Conservation (phyloP, 768 basidiomycete species). For the Boletellus ananiceps region DNA sequence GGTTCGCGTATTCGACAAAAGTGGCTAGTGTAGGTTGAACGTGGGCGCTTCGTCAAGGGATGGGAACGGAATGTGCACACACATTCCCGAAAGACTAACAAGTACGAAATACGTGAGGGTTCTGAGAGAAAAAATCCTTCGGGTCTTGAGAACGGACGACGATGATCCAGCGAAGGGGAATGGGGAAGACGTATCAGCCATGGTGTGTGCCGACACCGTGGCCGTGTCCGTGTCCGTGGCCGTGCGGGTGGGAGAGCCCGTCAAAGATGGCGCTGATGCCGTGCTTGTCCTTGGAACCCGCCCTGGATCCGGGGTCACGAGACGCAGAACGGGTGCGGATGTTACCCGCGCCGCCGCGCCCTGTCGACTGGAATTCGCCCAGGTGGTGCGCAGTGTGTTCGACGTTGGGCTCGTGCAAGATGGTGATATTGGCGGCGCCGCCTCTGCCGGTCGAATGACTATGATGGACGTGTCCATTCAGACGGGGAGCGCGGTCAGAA, state of each 20-base stretch:
- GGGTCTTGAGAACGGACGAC: too few species aligned
- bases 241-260: constrained; percentile 25
- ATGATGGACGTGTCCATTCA: neutral
- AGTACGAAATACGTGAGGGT: too few species aligned
- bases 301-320: constrained; percentile 25
- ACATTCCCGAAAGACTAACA: too few species aligned
- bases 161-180: too few species aligned
- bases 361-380: constrained; percentile 38
- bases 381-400: constrained; percentile 29
- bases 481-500: neutral
- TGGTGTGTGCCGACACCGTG: neutral
- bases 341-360: constrained; percentile 63
- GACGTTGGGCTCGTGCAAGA: constrained; percentile 32
- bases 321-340: constrained; percentile 41
- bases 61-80: too few species aligned
- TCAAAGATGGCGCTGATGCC: constrained; percentile 29
- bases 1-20: too few species aligned
- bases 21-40: too few species aligned
- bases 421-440: constrained; percentile 59
- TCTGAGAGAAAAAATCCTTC: too few species aligned
- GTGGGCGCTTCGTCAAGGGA: too few species aligned
- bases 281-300: constrained; percentile 27
- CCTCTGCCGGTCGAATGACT: constrained; percentile 70
- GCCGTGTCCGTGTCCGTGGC: neutral
- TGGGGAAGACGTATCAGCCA: neutral